phyloP scores from a whole-genome alignment of 2,329 filamentous ascomycete genomes.

The Aspergillus ibericus region DNA sequence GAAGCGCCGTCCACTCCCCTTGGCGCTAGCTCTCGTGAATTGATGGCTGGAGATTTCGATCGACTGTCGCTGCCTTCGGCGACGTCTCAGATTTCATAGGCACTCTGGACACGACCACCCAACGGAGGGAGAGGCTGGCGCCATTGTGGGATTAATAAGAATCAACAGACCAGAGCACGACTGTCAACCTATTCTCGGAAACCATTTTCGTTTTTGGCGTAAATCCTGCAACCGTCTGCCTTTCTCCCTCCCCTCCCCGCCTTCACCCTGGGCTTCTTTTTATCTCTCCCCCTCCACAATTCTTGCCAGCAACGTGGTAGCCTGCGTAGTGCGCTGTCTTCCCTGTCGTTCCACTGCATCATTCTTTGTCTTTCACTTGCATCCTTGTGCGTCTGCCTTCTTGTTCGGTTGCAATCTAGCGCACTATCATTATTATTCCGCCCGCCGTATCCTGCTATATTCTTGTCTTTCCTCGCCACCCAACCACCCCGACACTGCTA shows the following conservation, averaged over 20 bases:
- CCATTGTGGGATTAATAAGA: constrained; percentile 7
- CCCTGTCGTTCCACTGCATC: constrained; percentile 19
- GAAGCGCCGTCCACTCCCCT: constrained; percentile 30
- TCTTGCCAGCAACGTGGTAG: constrained; percentile 18
- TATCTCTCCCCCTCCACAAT: constrained; percentile 6
- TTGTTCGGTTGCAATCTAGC: constrained; percentile 16
- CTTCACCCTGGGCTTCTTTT: constrained; percentile 11
- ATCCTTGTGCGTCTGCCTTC: constrained; percentile 14
- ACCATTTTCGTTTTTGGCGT: neutral
- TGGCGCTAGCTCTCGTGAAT: constrained; percentile 33
- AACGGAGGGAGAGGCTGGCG: constrained; percentile 9
- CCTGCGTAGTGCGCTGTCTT: constrained; percentile 13
- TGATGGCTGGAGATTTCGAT: constrained; percentile 33
- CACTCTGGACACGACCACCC: constrained; percentile 8
- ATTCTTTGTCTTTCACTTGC: constrained; percentile 14
- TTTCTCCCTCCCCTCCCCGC: constrained; percentile 5
- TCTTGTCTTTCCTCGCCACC: constrained; percentile 1
- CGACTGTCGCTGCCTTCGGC: constrained; percentile 28
- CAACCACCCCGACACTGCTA: neutral
- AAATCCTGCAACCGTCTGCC: constrained; percentile 6
- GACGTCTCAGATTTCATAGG: constrained; percentile 14
- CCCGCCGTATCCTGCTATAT: constrained; percentile 1
- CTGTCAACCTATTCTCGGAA: neutral
- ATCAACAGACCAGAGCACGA: neutral
- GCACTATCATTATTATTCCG: constrained; percentile 17